Evolutionary conservation across 805 yeast genomes (phyloP).

Genomic region (Saturnispora besseyi): DNA sequence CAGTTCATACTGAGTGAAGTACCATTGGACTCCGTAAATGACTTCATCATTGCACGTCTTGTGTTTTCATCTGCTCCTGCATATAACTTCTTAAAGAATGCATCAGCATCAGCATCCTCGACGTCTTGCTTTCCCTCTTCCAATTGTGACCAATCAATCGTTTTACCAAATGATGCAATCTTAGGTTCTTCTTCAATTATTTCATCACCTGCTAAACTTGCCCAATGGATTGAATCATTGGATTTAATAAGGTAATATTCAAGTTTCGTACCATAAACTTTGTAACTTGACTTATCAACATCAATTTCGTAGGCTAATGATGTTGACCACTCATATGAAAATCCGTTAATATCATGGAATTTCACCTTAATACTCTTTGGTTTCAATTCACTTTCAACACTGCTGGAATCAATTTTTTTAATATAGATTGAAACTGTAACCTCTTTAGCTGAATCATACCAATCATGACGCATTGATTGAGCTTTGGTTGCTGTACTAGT

Average conservation of each 20-base stretch:
- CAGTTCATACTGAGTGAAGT: constrained; percentile 91
- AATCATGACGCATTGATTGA: constrained; percentile 44
- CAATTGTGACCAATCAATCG: constrained; percentile 58
- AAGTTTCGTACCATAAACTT: constrained; percentile 61
- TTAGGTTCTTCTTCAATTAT: neutral
- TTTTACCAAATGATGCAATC: constrained; percentile 45
- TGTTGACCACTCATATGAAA: constrained; percentile 43
- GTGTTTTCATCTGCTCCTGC: constrained; percentile 81
- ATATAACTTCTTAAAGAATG: constrained; percentile 69
- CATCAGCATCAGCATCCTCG: constrained; percentile 48
- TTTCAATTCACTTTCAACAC: constrained; percentile 33
- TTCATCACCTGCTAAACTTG: neutral
- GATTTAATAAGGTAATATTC: constrained; percentile 32
- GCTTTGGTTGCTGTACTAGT: constrained; percentile 11
- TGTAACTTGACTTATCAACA: constrained; percentile 35
- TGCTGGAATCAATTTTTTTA: constrained; percentile 48
- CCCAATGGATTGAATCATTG: constrained; percentile 1
- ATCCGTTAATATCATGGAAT: constrained; percentile 40
- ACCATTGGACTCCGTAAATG: constrained; percentile 88
- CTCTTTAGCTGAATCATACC: constrained; percentile 55
- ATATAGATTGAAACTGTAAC: constrained; percentile 67
- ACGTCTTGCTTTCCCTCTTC: constrained; percentile 34
- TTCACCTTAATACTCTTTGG: constrained; percentile 31
- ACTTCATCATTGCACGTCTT: constrained; percentile 91
- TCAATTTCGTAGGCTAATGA: constrained; percentile 46